Percentiles rank a stretch among this genome's conserved stretches.
These are phyloP conservation scores for Telopea speciosissima DNA, from an alignment of 177 flowering plant species.

Conservation along the genomic window DNA sequence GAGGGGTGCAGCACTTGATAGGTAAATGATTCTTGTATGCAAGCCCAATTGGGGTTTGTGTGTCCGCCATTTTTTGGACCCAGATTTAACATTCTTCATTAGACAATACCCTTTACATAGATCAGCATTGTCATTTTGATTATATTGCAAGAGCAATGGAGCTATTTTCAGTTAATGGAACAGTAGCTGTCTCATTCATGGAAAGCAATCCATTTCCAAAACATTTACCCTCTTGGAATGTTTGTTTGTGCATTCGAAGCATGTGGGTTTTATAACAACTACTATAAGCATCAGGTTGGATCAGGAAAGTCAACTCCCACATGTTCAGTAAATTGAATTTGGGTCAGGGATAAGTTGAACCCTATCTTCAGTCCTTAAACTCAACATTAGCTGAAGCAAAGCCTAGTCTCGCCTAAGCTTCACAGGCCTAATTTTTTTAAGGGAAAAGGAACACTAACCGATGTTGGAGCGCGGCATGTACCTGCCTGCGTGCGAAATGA, in stretches of 20 bases:
- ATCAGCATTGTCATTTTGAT: constrained; percentile 17
- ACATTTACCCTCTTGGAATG: no score
- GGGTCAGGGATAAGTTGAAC: no score
- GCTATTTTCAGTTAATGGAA: constrained; percentile 2
- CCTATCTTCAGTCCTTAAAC: no score
- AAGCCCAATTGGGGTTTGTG: constrained; percentile 19
- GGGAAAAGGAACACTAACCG: no score
- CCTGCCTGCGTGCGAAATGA: no score
- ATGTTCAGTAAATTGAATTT: no score
- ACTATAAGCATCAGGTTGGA: no score
- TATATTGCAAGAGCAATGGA: constrained; percentile 5
- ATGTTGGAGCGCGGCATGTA: no score
- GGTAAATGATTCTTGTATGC: constrained; percentile 14
- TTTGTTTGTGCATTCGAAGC: neutral
- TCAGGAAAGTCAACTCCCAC: no score
- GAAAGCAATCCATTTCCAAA: neutral
- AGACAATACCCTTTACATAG: constrained; percentile 15
- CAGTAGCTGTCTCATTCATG: neutral
- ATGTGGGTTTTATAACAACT: neutral
- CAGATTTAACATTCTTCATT: constrained; percentile 21
- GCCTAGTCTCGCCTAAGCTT: no score
- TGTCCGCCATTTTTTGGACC: constrained; percentile 30
- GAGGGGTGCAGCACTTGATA: neutral
- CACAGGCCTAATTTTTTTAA: no score
- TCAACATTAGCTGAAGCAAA: no score